Base-by-base conservation (phyloP, 2,329 filamentous ascomycete species). In the Phoma sp. region DNA sequence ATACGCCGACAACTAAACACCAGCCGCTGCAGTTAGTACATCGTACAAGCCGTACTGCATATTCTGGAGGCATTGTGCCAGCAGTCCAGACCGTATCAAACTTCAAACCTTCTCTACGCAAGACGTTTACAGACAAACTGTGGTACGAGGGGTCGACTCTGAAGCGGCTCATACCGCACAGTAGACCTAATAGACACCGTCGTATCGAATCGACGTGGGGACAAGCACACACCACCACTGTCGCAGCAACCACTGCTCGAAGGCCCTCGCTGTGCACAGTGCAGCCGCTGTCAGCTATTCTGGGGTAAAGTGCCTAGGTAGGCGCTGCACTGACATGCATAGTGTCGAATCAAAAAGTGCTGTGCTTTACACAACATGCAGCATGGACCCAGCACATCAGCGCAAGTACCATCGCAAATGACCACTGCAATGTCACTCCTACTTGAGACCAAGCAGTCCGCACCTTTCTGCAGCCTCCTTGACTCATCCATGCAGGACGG, bases 11-110 rank as follows among this genome's bases (percentile, higher is more conserved):
- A 55, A 55, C 58, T 58, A 60, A 59, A 43, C 39, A 41, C 47
- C 52, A 53, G 55, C 60, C 60, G 56, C 55, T 56, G 58, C 56
- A 54, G 46, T 63, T 61, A 61, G 55, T 54, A 59, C 62, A 56
- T 61, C 52, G 55, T 49, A 43, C 47, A 52, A 43, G 27, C 49
- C 25, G 41, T 53, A 47, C 39, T 44, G 30, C n/a, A 33, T 18
- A 29, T 11, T 33, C 47, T 43, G 29, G 10, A 24, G 11, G 7
- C 43, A 49, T 35, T 33, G 37, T 52, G 30, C 47, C 25, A 25
- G 23, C 38, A 42, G 27, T 37, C 46, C 35, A 49, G 51, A 48
- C 47, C 47, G 30, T 24, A 35, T 46, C 39, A 37, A 30, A 18
- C 18, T 37, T 42, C 35, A 49, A 47, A 48, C 47, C 47, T 25